Base-by-base conservation (phyloP, 2,329 filamentous ascomycete genomes). In the Diplodia seriata region DNA sequence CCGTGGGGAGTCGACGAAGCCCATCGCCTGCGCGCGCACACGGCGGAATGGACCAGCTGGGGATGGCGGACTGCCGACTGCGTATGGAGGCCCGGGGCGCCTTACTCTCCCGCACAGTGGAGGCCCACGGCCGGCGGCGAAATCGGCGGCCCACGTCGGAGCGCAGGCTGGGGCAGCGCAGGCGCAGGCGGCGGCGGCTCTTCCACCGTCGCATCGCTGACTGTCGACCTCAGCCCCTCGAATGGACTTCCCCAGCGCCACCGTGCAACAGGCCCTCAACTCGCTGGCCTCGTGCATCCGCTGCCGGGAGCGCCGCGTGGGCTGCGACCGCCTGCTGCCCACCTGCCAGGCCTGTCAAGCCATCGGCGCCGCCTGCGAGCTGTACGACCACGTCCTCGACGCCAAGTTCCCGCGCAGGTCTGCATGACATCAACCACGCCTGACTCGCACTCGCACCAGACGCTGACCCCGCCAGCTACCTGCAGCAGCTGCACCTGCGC, bases 261-360 rank as follows among this genome's bases (percentile, higher is more conserved):
- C 50, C 36, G 66, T 68, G 36, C 40, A 68, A 36, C 50, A 54
- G 49, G 66, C 66, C 26, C 59, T 68, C 50, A 68, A 68, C 51
- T 63, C 57, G 33, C 66, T 68, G 36, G 57, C 66, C 14, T 68
- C 66, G 15, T 68, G 66, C 66, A 63, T 68, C 57, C 66, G 66
- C 66, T 68, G 66, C 54, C 66, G 66, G 20, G 66, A 68, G 43
- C 53, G 66, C 18, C 66, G 66, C 33, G 66, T 68, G 26, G 66
- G 66, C 49, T 68, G 66, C 57, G 66, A 68, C 51, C 66, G 66
- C 51, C 49, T 63, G 57, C 50, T 68, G 57, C 66, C 66, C 49
- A 64, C 49, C 51, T 68, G 66, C 57, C 66, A 68, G 59, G 57
- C 66, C n/a, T 68, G 66, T 23, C n/a, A 31, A 9, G 57, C 57